Conservation (phyloP, 495 filamentous ascomycete genomes). For the Annulohypoxylon moriforme region DNA sequence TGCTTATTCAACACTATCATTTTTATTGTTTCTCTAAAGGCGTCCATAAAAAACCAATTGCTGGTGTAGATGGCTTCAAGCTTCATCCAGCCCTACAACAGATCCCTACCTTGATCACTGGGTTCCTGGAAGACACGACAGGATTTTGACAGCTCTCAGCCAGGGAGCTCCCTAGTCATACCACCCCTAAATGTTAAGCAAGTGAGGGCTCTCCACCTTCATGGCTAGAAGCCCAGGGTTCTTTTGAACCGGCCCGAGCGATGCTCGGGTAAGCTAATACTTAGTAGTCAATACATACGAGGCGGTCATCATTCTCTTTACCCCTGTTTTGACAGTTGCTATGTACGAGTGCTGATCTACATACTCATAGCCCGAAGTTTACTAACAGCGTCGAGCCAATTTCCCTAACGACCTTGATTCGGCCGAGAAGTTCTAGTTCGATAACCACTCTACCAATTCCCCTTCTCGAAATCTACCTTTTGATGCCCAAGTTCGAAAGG, state of each 20-base stretch:
- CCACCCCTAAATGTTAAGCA: constrained; percentile 16
- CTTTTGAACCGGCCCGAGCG: constrained; percentile 16
- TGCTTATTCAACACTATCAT: background rate
- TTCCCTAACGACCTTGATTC: background rate
- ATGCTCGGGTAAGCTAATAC: constrained; percentile 21
- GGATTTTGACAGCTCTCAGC: constrained; percentile 27
- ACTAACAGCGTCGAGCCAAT: constrained; percentile 1
- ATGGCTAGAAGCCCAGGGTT: constrained; percentile 6
- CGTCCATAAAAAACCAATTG: background rate
- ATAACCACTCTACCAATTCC: background rate
- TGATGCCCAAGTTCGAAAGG: background rate
- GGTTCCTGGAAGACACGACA: constrained; percentile 4
- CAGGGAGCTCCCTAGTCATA: constrained; percentile 21
- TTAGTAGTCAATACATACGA: constrained; percentile 3
- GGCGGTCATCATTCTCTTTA: background rate
- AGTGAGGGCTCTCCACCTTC: constrained; percentile 18
- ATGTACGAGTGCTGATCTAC: constrained; percentile 1
- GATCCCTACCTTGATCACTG: constrained; percentile 7
- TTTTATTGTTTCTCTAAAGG: background rate
- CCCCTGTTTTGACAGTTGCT: background rate
- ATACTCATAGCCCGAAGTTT: background rate
- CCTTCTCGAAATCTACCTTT: background rate
- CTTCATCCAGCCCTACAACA: constrained; percentile 2
- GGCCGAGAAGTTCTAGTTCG: constrained; percentile 2
- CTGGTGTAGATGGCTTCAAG: background rate